Evolutionary conservation across 139 green algal genomes (phyloP).

Genomic region (Tetraselmis striata): DNA sequence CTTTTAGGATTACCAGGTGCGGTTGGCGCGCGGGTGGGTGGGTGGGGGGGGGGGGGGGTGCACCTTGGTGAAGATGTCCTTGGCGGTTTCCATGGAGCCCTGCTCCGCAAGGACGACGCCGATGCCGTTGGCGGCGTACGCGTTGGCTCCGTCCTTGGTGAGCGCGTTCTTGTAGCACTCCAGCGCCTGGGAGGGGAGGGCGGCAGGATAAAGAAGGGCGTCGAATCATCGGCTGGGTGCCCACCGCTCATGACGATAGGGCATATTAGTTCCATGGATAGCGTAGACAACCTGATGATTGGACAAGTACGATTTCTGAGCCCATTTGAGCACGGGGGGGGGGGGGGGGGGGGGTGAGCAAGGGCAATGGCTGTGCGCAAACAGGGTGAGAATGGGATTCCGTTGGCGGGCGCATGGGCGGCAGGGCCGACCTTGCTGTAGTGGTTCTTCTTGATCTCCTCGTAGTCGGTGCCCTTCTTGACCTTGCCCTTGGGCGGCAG

Average conservation of each 20-base stretch:
- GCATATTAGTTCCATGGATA: neutral
- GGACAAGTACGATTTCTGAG: too few relatives aligned
- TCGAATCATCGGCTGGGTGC: too few relatives aligned
- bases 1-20: too few relatives aligned
- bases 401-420: too few relatives aligned
- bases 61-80: slow-evolving; percentile 54
- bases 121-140: slow-evolving; percentile 82
- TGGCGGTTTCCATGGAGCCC: slow-evolving; percentile 53
- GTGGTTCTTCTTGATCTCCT: neutral
- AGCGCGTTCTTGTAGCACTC: slow-evolving; percentile 51
- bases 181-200: slow-evolving; percentile 35
- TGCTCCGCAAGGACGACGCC: slow-evolving; percentile 76
- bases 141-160: slow-evolving; percentile 47
- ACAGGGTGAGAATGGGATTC: too few relatives aligned
- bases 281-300: too few relatives aligned
- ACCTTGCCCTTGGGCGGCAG: neutral
- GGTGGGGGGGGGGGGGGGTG: too few relatives aligned
- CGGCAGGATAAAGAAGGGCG: slow-evolving; percentile 2
- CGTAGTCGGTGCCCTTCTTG: neutral
- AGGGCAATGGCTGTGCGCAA: too few relatives aligned
- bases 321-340: too few relatives aligned
- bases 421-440: neutral
- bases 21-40: too few relatives aligned
- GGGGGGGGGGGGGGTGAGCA: too few relatives aligned
- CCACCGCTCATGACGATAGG: too few relatives aligned